Conservation (phyloP, 2,329 filamentous ascomycete genomes). For the Hawksworthiomyces lignivorus region DNA sequence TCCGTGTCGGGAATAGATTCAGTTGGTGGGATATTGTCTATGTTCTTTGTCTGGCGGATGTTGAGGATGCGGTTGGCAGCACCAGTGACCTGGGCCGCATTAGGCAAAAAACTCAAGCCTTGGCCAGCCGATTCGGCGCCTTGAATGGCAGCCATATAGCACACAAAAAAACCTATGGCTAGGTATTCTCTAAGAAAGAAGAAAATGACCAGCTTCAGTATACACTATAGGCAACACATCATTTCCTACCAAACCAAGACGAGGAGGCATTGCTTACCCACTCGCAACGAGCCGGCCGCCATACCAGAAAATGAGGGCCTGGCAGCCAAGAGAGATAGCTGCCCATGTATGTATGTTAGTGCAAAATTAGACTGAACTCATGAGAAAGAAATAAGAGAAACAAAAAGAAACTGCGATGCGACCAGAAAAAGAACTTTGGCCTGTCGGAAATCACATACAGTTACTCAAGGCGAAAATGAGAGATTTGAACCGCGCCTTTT, state of each 20-base stretch:
- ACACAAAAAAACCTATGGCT: slow-evolving; percentile 43
- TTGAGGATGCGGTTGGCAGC: slow-evolving; percentile 54
- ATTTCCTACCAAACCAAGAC: no score
- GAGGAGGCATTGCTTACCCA: slow-evolving; percentile 2
- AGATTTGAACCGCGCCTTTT: slow-evolving; percentile 54
- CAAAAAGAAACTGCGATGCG: background rate
- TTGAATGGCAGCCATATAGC: slow-evolving; percentile 59
- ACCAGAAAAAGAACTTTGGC: background rate
- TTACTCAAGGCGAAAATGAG: slow-evolving; percentile 57
- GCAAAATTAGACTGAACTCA: background rate
- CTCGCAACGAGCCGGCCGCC: slow-evolving; percentile 50
- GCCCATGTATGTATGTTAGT: no score
- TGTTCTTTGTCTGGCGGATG: slow-evolving; percentile 36
- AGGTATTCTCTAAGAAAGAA: slow-evolving; percentile 33
- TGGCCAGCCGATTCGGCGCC: slow-evolving; percentile 61
- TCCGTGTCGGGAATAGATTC: slow-evolving; percentile 36
- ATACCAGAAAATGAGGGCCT: slow-evolving; percentile 61
- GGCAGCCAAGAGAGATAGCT: slow-evolving; percentile 47
- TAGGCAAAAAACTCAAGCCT: slow-evolving; percentile 60
- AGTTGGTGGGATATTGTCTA: slow-evolving; percentile 22
- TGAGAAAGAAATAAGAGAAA: background rate
- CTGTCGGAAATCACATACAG: background rate
- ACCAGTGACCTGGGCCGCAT: slow-evolving; percentile 50
- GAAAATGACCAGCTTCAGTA: no score
- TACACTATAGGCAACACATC: no score